Evolutionary conservation across 495 filamentous ascomycete species (phyloP), one percentile per base, ranked within the genome.

Genomic region (Paragyromitra xinjiangensis): DNA sequence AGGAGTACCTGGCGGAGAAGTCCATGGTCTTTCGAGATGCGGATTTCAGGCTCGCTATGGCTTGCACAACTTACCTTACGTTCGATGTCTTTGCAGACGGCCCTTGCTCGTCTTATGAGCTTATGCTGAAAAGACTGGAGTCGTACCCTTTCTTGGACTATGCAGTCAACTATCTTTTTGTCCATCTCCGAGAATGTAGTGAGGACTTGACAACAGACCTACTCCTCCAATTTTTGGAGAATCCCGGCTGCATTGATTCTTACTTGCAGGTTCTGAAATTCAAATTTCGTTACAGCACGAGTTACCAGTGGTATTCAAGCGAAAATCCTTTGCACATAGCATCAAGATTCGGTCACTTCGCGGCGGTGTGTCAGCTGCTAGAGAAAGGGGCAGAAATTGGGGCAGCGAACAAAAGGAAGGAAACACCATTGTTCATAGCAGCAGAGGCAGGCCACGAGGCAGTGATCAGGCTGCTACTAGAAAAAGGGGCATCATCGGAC

Each of bases 1-100:
- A 72, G 26, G 70, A 81, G 42, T 80, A 80, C 37, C 76, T 81
- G 12, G 11, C 61, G 6, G 39, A 66, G 19, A 55, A 76, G 3
- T 19, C 45, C 8, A 48, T 65, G 42, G 26, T 73, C 48, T 37
- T 11, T 8, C 19, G 5, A 24, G 34, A 62, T 19, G 65, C 73
- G 8, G 45, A 45, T 34, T 76, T 44, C 4, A 53, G 22, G 9
- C 19, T 76, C 8, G 22, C 58, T 1, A 66, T 58, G 48, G 69
- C 65, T 26, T 76, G 73, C 29, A 56, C 55, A 6, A 76, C 73
- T n/a, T 76, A 73, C 29, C 73, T 76, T 14, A 51, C 73, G 14
- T 76, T 76, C 24, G 45, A 76, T 19, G 34, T 37, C 29, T 73
- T 76, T 3, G 42, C 64, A 24, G 3, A 73, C 29, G 70, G 70